A percentile compares a stretch with the other conserved stretches of the same genome.
Evolutionary conservation across 768 basidiomycete species (phyloP).

Genomic region (Serendipita sp.): DNA sequence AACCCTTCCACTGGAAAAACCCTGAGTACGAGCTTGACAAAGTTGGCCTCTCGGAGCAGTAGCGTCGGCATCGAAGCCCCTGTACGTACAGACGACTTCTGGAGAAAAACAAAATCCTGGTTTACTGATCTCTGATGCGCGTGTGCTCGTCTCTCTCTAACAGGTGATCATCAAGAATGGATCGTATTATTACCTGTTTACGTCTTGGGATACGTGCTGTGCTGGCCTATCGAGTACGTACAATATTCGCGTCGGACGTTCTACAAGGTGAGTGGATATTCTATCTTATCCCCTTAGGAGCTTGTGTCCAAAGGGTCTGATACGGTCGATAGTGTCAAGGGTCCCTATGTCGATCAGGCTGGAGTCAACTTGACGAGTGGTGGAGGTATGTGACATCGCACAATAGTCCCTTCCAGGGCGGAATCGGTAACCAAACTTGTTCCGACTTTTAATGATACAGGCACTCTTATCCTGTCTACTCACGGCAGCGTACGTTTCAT

Average conservation of each 20-base stretch:
- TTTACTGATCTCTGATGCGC: neutral
- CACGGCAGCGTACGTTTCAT: slow-evolving; percentile 27
- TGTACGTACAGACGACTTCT: slow-evolving; percentile 6
- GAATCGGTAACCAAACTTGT: neutral
- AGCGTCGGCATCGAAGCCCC: slow-evolving; percentile 34
- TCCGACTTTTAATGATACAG: neutral
- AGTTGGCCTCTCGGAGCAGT: slow-evolving; percentile 19
- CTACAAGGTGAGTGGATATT: slow-evolving; percentile 26
- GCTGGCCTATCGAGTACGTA: slow-evolving; percentile 35
- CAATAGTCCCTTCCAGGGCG: too few relatives aligned
- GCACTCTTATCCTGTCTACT: slow-evolving; percentile 26
- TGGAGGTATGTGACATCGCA: slow-evolving; percentile 26
- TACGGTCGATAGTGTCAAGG: slow-evolving; percentile 22
- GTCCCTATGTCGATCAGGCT: slow-evolving; percentile 31
- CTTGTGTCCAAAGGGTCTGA: too few relatives aligned
- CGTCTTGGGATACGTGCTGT: slow-evolving; percentile 41
- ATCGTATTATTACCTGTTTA: slow-evolving; percentile 38
- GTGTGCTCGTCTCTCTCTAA: too few relatives aligned
- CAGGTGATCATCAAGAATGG: slow-evolving; percentile 27
- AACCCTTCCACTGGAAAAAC: slow-evolving; percentile 29
- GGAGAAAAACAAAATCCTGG: neutral
- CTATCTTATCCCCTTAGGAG: too few relatives aligned
- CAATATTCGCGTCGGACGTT: slow-evolving; percentile 43
- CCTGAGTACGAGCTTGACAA: slow-evolving; percentile 14
- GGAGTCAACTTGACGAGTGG: slow-evolving; percentile 31